A percentile compares a stretch with the other conserved stretches of the same genome.
These are phyloP conservation scores for Henningerozyma blattae DNA, from an alignment of 805 yeast genomes.

Conservation along the genomic window DNA sequence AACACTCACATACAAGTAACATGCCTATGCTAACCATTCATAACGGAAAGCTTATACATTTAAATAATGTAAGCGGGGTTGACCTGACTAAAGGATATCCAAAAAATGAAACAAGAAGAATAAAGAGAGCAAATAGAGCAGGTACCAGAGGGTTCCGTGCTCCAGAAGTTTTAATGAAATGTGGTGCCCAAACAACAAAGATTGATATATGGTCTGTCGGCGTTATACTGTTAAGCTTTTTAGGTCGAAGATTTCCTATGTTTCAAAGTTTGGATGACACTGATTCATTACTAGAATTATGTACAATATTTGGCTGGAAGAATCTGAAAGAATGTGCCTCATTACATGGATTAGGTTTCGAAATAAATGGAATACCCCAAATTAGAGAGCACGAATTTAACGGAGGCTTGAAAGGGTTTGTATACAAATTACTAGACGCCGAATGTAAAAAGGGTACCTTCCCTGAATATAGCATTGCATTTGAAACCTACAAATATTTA, in stretches of 20 bases:
- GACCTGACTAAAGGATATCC: constrained; percentile 55
- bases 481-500: constrained; percentile 45
- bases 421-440: constrained; percentile 16
- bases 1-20: constrained; percentile 5
- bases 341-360: constrained; percentile 82
- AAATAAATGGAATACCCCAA: constrained; percentile 41
- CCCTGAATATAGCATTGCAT: constrained; percentile 61
- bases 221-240: constrained; percentile 66
- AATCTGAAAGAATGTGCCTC: constrained; percentile 67
- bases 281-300: constrained; percentile 79
- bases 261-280: constrained; percentile 90
- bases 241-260: constrained; percentile 78
- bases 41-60: constrained; percentile 20
- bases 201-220: constrained; percentile 93
- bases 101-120: constrained; percentile 77
- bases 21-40: constrained; percentile 20
- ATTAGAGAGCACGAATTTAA: constrained; percentile 29
- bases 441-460: constrained; percentile 42
- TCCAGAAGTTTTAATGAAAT: constrained; percentile 82
- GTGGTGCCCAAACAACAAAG: constrained; percentile 70
- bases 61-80: constrained; percentile 25
- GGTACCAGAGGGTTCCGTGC: constrained; percentile 94
- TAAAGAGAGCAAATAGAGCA: constrained; percentile 91
- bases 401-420: constrained; percentile 22
- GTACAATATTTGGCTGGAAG: constrained; percentile 66